Conservation (phyloP, 2,329 filamentous ascomycete species). For the Phialemonium atrogriseum region DNA sequence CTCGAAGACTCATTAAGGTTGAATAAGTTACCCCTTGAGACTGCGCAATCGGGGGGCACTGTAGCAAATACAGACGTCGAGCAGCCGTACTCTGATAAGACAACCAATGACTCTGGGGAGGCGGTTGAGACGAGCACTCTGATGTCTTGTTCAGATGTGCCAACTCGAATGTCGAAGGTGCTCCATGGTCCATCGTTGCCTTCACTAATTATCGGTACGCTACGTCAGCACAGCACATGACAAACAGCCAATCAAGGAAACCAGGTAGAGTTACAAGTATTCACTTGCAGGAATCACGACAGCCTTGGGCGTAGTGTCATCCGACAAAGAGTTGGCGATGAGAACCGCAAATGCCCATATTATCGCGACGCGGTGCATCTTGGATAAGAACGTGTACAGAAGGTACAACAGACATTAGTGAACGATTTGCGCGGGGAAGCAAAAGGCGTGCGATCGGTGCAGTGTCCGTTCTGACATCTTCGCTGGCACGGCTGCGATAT, state of each 20-base stretch:
- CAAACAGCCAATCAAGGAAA: not conserved
- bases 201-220: no score
- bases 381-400: not conserved
- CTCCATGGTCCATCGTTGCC: conserved; percentile 33
- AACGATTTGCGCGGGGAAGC: not conserved
- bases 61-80: conserved; percentile 19
- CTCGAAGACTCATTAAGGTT: conserved; percentile 24
- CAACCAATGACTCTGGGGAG: conserved; percentile 25
- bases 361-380: conserved; percentile 10
- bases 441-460: not conserved
- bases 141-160: conserved; percentile 25
- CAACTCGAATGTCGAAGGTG: conserved; percentile 27
- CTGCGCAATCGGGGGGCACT: conserved; percentile 24
- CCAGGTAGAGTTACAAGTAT: conserved; percentile 22
- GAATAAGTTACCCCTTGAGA: conserved; percentile 26
- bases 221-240: conserved; percentile 10
- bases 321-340: conserved; percentile 3
- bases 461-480: not conserved
- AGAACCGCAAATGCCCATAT: conserved; percentile 7
- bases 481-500: conserved; percentile 1
- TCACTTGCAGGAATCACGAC: conserved; percentile 25
- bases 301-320: conserved; percentile 8
- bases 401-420: not conserved
- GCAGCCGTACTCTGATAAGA: conserved; percentile 21
- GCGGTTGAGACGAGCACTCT: conserved; percentile 30